Evolutionary conservation across 192 early-diverging fungal genomes (phyloP), one percentile per base, ranked within the genome.

Genomic region (Funneliformis mosseae): DNA sequence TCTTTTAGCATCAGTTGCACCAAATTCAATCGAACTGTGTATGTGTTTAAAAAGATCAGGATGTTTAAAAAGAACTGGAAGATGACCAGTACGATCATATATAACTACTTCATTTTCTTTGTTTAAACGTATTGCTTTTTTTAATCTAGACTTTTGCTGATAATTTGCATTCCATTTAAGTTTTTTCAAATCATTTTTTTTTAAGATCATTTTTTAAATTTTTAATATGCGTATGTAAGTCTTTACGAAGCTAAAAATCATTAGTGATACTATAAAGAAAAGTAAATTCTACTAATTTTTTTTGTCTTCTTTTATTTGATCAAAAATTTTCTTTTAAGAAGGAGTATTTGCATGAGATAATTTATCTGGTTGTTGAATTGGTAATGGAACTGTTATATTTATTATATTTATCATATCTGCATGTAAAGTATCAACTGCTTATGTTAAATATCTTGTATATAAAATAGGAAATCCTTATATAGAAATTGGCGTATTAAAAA

Each of bases 1-100:
- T 68, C 25, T 68, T 68, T 68, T 68, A 28, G 66, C 12, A 68
- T 68, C 25, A 68, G 66, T 25, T 27, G 25, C 12, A 27, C 66
- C 25, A 28, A 68, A 68, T 68, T 68, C 59, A 14, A 60, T 60
- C 8, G 59, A 60, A 14, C n/a, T 68, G 12, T 68, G 66, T 8
- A 68, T 68, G 23, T 68, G 7, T 68, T 28, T 27, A 68, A 68
- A 25, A 14, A 68, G 38, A 28, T 28, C 12, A 68, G 66, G 66
- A 14, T 68, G 7, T 27, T 68, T 28, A 14, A 68, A 68, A 39
- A 68, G 25, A 68, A 68, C 7, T 38, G 66, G 2, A 25, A 2
- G 66, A 39, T 25, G 2, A 11, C 66, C 25, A 39, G 12, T 25
- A 68, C 2, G 25, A 68, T 68, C 25, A 28, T 68, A 38, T 12